phyloP scores from a whole-genome alignment of 495 filamentous ascomycete species.

The Penicillium mononematosum region DNA sequence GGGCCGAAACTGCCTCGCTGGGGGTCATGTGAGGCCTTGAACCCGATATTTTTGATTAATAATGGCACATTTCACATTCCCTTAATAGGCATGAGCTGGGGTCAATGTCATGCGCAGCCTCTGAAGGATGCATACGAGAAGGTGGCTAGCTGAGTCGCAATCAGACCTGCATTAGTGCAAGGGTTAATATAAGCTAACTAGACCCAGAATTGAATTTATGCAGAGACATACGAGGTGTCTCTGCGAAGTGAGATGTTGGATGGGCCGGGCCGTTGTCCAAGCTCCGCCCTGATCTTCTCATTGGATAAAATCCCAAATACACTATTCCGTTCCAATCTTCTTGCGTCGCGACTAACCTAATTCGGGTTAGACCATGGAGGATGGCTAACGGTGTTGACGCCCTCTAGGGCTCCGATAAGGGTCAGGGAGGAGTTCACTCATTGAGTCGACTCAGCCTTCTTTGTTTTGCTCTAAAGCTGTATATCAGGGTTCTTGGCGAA shows the following conservation, averaged over 20 bases:
- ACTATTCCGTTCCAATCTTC: neutral
- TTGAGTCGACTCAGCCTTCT: neutral
- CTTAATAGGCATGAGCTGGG: too few relatives aligned
- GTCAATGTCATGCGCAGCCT: neutral
- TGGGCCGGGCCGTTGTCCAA: neutral
- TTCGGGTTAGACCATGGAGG: neutral
- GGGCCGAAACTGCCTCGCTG: neutral
- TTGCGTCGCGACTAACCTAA: neutral
- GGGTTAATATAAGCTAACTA: neutral
- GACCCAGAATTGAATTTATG: neutral
- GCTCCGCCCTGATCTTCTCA: neutral
- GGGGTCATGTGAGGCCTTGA: too few relatives aligned
- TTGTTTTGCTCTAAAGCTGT: neutral
- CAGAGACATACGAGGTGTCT: neutral
- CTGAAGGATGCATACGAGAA: neutral
- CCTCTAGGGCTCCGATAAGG: neutral
- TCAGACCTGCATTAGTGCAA: neutral
- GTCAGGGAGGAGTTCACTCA: neutral
- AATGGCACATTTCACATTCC: too few relatives aligned
- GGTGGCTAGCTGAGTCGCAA: neutral
- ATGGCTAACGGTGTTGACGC: constrained; percentile 1
- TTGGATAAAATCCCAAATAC: neutral
- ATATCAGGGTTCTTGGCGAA: neutral
- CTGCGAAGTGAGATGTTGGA: neutral
- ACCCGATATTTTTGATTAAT: too few relatives aligned